These are phyloP conservation scores for Lipomyces chichibuensis DNA, from an alignment of 805 yeast genomes.

Conservation along the genomic window DNA sequence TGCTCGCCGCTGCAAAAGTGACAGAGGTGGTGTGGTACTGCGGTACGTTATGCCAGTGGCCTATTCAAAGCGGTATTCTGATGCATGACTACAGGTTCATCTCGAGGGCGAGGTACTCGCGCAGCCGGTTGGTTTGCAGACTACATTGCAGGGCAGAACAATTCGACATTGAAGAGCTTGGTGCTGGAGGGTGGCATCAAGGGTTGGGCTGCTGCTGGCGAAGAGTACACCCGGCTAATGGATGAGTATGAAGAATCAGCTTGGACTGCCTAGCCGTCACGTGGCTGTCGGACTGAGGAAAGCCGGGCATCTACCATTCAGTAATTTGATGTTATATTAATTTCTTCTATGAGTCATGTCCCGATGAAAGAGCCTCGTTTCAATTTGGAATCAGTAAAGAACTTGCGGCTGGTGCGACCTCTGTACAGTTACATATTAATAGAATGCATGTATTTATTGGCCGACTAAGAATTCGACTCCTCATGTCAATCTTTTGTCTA, in stretches of 20 bases:
- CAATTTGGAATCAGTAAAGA: too few relatives aligned
- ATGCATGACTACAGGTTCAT: background rate
- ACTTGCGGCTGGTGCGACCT: too few relatives aligned
- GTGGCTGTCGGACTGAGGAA: too few relatives aligned
- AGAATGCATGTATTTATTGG: too few relatives aligned
- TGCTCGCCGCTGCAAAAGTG: background rate
- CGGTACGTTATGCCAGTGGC: background rate
- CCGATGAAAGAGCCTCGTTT: too few relatives aligned
- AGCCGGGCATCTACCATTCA: too few relatives aligned
- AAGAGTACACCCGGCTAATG: slow-evolving; percentile 9
- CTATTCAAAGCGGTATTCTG: too few relatives aligned
- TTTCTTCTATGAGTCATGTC: too few relatives aligned
- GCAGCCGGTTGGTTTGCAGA: slow-evolving; percentile 18
- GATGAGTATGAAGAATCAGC: slow-evolving; percentile 2
- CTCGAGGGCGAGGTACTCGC: slow-evolving; percentile 15
- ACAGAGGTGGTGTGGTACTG: slow-evolving; percentile 8
- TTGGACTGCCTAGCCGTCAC: background rate
- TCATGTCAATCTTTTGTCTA: too few relatives aligned
- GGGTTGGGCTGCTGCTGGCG: slow-evolving; percentile 9
- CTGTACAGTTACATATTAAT: too few relatives aligned
- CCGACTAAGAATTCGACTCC: too few relatives aligned
- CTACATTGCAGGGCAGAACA: slow-evolving; percentile 6
- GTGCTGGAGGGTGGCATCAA: slow-evolving; percentile 12
- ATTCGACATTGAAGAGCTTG: background rate
- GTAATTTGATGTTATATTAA: too few relatives aligned